phyloP scores from a whole-genome alignment of 352 stramenopile genomes.

The Phytophthora megakarya region DNA sequence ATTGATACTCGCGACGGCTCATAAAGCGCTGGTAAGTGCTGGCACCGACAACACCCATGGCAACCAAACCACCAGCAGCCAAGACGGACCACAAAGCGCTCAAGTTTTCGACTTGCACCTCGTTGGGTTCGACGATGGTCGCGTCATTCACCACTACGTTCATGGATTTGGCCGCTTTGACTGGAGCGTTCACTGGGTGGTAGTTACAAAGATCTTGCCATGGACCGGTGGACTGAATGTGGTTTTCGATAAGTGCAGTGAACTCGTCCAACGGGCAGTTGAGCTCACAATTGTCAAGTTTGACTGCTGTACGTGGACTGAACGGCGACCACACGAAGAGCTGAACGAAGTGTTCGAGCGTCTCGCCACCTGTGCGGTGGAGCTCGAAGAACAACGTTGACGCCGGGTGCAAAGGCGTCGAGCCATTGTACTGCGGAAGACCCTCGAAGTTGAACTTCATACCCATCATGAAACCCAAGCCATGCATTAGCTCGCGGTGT shows the following conservation, averaged over 20 bases:
- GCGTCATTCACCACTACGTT: slow-evolving; percentile 34
- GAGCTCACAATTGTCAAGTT: slow-evolving; percentile 61
- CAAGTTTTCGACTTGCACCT: not conserved
- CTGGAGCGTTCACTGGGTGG: slow-evolving; percentile 52
- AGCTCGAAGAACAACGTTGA: slow-evolving; percentile 84
- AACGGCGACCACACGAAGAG: slow-evolving; percentile 77
- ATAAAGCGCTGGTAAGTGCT: slow-evolving; percentile 53
- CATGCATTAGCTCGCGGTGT: slow-evolving; percentile 81
- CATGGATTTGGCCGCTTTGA: slow-evolving; percentile 34
- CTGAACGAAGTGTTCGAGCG: slow-evolving; percentile 51
- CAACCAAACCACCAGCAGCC: slow-evolving; percentile 41
- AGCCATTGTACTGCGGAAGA: slow-evolving; percentile 65
- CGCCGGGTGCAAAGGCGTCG: slow-evolving; percentile 64
- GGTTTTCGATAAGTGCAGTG: slow-evolving; percentile 52
- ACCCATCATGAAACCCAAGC: slow-evolving; percentile 78
- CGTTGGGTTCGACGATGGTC: slow-evolving; percentile 29
- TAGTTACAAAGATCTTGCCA: slow-evolving; percentile 81
- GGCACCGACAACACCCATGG: slow-evolving; percentile 43
- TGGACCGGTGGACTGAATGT: slow-evolving; percentile 62
- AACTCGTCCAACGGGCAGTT: slow-evolving; percentile 69
- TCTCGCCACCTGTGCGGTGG: slow-evolving; percentile 33
- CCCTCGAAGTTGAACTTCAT: slow-evolving; percentile 81
- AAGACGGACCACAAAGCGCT: slow-evolving; percentile 42
- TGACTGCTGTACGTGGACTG: slow-evolving; percentile 52
- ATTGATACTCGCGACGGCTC: slow-evolving; percentile 47